Base-by-base conservation (phyloP, 73 alveolate genomes). In the Tetrahymena borealis region DNA sequence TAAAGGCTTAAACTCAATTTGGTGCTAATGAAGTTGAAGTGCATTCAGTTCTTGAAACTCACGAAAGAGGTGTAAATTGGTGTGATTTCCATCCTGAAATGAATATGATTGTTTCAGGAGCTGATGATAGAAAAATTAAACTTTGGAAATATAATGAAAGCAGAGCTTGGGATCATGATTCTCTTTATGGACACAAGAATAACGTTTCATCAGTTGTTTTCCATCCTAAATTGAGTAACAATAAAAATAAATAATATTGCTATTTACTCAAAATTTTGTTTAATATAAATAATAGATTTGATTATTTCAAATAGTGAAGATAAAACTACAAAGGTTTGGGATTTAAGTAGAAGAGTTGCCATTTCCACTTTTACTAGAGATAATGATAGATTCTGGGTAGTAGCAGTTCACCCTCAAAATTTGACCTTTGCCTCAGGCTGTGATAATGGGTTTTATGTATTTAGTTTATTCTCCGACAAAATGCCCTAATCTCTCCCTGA, bases 61-160 rank as follows among this genome's bases (percentile, higher is more conserved):
- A 98, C 91, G 98, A 98, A 79, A 96, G 96, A 77, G 99, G 99
- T n/a, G 99, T 98, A 40, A 98, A 98, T 93, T 98, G 99, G 98
- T 98, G 98, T 4, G 90, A 97, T 39, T 98, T 98, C 94, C 99
- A 97, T 95, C 98, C 98, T 7, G 95, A 95, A 90, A 92, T 94
- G 78, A 97, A 96, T 91, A 85, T 97, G 24, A 97, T 97, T 36
- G 98, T 98, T 0, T 97, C 99, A 13, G 98, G 98, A 3, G 97
- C 99, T 90, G 99, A 98, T 96, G 99, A 98, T 94, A 97, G 96
- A 92, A 94, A 94, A 79, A 95, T 98, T 20, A 95, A 96, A 93
- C 94, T 97, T 20, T 98, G 99, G 99, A 98, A 97, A 96, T 96
- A 93, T 92, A 92, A 96, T 78, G 98, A 97, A 77, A 96, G 97